phyloP scores from a whole-genome alignment of 2,329 filamentous ascomycete genomes.

The Aureobasidium sp. region DNA sequence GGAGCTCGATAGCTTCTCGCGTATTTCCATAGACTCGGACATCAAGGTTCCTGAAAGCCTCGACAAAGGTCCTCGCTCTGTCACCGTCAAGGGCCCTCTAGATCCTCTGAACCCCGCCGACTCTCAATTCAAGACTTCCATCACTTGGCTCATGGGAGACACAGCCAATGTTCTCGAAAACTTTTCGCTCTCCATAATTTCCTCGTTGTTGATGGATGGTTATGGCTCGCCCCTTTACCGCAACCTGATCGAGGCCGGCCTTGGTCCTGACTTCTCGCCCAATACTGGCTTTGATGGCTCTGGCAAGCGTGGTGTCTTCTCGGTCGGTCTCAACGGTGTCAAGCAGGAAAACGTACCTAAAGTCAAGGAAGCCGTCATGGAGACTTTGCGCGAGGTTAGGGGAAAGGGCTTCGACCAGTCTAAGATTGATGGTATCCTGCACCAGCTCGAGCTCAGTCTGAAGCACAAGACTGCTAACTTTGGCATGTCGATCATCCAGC shows the following conservation, averaged over 20 bases:
- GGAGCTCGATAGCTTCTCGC: conserved; percentile 64
- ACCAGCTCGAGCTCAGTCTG: conserved; percentile 83
- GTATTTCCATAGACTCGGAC: conserved; percentile 58
- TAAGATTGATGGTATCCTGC: conserved; percentile 89
- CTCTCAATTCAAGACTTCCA: conserved; percentile 86
- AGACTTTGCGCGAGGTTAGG: conserved; percentile 60
- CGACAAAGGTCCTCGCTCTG: conserved; percentile 52
- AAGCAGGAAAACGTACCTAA: conserved; percentile 68
- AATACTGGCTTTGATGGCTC: conserved; percentile 87
- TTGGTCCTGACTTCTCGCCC: conserved; percentile 88
- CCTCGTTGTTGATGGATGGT: conserved; percentile 79
- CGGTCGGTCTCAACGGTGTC: conserved; percentile 84
- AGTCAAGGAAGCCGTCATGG: conserved; percentile 64
- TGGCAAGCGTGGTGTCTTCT: conserved; percentile 72
- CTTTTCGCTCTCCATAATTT: conserved; percentile 75
- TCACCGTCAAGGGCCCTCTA: conserved; percentile 69
- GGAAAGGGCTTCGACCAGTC: conserved; percentile 74
- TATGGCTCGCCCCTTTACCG: conserved; percentile 92
- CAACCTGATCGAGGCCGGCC: conserved; percentile 76
- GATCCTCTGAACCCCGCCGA: conserved; percentile 80
- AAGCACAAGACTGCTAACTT: conserved; percentile 98
- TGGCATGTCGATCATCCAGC: conserved; percentile 81
- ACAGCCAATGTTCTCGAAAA: conserved; percentile 76
- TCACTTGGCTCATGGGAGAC: conserved; percentile 86
- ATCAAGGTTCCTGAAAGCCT: conserved; percentile 71